Conservation (phyloP, 495 filamentous ascomycete genomes). For the Aspergillus nanangensis region DNA sequence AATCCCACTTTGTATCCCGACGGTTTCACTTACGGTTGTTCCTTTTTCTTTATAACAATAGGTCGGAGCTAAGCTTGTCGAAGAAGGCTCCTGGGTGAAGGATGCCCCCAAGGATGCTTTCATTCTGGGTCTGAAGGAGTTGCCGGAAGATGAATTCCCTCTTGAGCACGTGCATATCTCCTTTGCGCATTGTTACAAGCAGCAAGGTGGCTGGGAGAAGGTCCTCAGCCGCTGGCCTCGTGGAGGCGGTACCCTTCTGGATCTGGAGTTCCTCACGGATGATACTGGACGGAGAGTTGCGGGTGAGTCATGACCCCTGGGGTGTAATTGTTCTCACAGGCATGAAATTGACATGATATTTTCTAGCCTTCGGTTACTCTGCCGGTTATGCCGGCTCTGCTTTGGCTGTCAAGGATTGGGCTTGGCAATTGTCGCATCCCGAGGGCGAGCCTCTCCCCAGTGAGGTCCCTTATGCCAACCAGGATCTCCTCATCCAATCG, state of each 20-base stretch:
- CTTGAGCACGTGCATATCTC: slow-evolving; percentile 84
- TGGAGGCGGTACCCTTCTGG: slow-evolving; percentile 78
- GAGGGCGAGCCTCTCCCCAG: slow-evolving; percentile 58
- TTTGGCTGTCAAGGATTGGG: slow-evolving; percentile 80
- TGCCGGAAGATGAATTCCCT: slow-evolving; percentile 83
- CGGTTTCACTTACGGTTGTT: no score
- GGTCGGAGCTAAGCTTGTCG: slow-evolving; percentile 72
- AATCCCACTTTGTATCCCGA: neutral
- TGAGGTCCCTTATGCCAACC: slow-evolving; percentile 71
- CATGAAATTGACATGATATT: slow-evolving; percentile 1
- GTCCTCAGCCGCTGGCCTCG: slow-evolving; percentile 77
- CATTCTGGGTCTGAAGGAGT: slow-evolving; percentile 90
- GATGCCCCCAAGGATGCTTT: slow-evolving; percentile 72
- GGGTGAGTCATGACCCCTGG: slow-evolving; percentile 20
- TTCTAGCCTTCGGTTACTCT: slow-evolving; percentile 61
- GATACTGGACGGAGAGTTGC: slow-evolving; percentile 75
- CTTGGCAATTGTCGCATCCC: slow-evolving; percentile 74
- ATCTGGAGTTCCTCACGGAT: slow-evolving; percentile 90
- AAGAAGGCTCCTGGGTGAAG: slow-evolving; percentile 72
- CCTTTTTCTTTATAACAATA: slow-evolving; percentile 15
- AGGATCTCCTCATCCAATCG: slow-evolving; percentile 65
- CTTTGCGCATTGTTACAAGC: slow-evolving; percentile 83
- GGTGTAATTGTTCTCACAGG: slow-evolving; percentile 27
- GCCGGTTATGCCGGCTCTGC: slow-evolving; percentile 74
- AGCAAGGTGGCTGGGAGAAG: slow-evolving; percentile 79